Evolutionary conservation across 2,329 filamentous ascomycete genomes (phyloP), one percentile per base, ranked within the genome.

Genomic region (Trichoderma atrobrunneum): DNA sequence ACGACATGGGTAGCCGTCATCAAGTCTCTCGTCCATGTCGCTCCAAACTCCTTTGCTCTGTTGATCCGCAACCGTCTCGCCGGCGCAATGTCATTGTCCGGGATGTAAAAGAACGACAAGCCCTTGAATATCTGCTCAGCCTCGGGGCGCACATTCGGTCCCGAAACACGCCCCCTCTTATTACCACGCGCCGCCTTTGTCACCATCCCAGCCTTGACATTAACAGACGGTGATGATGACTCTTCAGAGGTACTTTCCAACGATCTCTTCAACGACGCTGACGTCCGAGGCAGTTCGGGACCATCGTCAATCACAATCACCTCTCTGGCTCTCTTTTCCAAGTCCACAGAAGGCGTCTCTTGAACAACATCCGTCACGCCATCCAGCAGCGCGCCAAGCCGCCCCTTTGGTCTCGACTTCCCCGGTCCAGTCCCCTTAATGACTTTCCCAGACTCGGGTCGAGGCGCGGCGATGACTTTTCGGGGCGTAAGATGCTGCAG

Each of bases 1-100:
- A 98, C 86, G 63, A 97, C 83, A 81, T 97, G 93, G 0, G 92
- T 97, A 18, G 96, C 88, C 26, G 81, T 81, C 0, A 75, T 80
- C 78, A 91, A 88, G 0, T 85, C 81, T 65, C 86, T 86, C 32
- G 89, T 87, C 90, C 94, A 96, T 1, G 79, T 82, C 1, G 92
- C 95, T 57, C 95, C 95, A 79, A 90, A 90, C 76, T 94, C 90
- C 66, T 89, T 87, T 0, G 92, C 91, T 79, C 91, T 94, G 34
- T 87, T 87, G 67, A 98, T 97, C 5, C 93, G 90, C 72, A 90
- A 81, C 70, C 88, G 88, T 51, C 95, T 88, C 8, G 88, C 85
- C 12, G 88, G 87, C 36, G 91, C 88, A 61, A 92, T 87, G 74
- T 95, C 91, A 74, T 94, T 89, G 75, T 96, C 92, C 0, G 94